A percentile compares a stretch with the other conserved stretches of the same genome.
Evolutionary conservation across 2,329 filamentous ascomycete genomes (phyloP).

Genomic region (Cytospora schulzeri): DNA sequence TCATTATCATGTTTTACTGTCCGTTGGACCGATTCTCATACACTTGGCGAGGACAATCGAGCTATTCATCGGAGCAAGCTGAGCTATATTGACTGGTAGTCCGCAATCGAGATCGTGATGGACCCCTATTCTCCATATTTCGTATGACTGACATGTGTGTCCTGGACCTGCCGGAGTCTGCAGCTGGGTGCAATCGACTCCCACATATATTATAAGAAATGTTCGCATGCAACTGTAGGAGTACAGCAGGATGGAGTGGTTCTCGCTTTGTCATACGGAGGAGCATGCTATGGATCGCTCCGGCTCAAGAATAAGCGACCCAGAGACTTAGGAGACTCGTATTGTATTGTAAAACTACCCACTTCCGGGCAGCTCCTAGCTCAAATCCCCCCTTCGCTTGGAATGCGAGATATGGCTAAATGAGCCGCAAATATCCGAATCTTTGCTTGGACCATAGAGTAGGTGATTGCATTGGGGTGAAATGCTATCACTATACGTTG

Average conservation of each 20-base stretch:
- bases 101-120: constrained; percentile 24
- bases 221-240: background rate
- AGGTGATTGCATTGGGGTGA: constrained; percentile 32
- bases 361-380: background rate
- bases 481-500: constrained; percentile 29
- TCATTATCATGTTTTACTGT: constrained; percentile 3
- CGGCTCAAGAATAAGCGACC: background rate
- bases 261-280: background rate
- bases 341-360: background rate
- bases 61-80: constrained; percentile 5
- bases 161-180: background rate
- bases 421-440: constrained; percentile 25
- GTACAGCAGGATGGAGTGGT: background rate
- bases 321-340: background rate
- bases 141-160: background rate
- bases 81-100: constrained; percentile 13
- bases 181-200: background rate
- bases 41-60: constrained; percentile 8
- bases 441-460: constrained; percentile 22
- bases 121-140: constrained; percentile 5
- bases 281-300: background rate
- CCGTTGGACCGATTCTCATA: constrained; percentile 2
- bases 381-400: background rate
- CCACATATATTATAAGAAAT: background rate
- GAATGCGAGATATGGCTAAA: background rate